These are phyloP conservation scores for Macaranga tanarius DNA, from an alignment of 441 rosid genomes.

Conservation along the genomic window DNA sequence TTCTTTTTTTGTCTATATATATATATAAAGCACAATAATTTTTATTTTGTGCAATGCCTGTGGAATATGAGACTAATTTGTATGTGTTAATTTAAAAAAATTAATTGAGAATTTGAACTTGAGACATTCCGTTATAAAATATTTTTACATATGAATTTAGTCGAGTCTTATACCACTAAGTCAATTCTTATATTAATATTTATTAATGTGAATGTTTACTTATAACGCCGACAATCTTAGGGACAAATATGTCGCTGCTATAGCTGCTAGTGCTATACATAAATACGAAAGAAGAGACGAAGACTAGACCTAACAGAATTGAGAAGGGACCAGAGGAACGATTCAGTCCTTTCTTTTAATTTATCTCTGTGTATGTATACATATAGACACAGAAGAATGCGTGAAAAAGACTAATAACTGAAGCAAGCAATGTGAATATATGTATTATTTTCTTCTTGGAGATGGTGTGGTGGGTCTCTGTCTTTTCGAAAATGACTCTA, in stretches of 20 bases:
- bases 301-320: neutral
- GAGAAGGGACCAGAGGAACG: neutral
- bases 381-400: neutral
- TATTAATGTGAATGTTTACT: constrained; percentile 3
- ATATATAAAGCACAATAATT: too few species aligned
- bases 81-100: too few species aligned
- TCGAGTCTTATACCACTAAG: too few species aligned
- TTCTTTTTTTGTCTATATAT: too few species aligned
- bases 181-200: too few species aligned
- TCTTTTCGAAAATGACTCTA: constrained; percentile 26
- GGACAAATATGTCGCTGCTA: constrained; percentile 9
- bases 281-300: neutral
- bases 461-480: neutral
- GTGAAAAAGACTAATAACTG: constrained; percentile 8
- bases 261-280: neutral
- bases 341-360: too few species aligned
- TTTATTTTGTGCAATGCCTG: too few species aligned
- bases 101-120: too few species aligned
- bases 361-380: too few species aligned
- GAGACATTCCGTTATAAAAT: too few species aligned
- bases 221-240: neutral
- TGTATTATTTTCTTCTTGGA: neutral
- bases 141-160: too few species aligned
- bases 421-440: neutral
- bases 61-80: too few species aligned